Conservation (phyloP, 768 basidiomycete species). For the Boletus rex-veris region DNA sequence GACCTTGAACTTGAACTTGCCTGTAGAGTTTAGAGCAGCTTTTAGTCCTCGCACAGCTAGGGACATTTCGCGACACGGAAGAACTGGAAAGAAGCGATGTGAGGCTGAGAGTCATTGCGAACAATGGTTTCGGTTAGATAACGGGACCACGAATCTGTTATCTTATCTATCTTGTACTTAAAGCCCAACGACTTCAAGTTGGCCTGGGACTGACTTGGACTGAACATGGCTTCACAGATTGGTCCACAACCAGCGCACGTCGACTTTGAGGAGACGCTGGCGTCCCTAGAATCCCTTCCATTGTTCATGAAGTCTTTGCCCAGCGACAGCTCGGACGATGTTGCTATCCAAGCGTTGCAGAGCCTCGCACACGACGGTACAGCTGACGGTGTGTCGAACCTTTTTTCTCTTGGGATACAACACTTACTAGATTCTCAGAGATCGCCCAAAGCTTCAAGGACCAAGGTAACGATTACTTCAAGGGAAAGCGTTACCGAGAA, state of each 20-base stretch:
- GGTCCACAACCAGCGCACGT: slow-evolving; percentile 23
- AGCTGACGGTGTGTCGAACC: slow-evolving; percentile 74
- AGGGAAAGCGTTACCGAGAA: slow-evolving; percentile 81
- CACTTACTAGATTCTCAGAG: slow-evolving; percentile 44
- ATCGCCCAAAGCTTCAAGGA: slow-evolving; percentile 90
- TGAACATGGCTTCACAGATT: slow-evolving; percentile 19
- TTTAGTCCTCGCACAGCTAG: slow-evolving; percentile 48
- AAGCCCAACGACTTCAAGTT: not conserved
- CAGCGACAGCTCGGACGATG: slow-evolving; percentile 55
- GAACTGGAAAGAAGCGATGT: not conserved
- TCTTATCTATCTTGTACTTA: slow-evolving; percentile 11
- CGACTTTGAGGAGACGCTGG: slow-evolving; percentile 36
- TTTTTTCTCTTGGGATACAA: not conserved
- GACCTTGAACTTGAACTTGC: slow-evolving; percentile 62
- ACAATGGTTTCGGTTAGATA: slow-evolving; percentile 7
- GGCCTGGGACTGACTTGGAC: not conserved
- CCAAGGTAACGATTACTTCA: slow-evolving; percentile 94
- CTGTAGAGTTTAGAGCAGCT: slow-evolving; percentile 59
- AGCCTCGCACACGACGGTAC: slow-evolving; percentile 86
- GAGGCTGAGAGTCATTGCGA: not conserved
- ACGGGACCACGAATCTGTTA: slow-evolving; percentile 5
- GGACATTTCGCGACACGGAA: slow-evolving; percentile 16
- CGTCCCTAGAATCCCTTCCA: slow-evolving; percentile 63
- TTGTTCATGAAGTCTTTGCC: slow-evolving; percentile 93
- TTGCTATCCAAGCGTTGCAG: slow-evolving; percentile 77